Evolutionary conservation across 164 flowering plant species (phyloP).

Genomic region (Magnolia sinica): DNA sequence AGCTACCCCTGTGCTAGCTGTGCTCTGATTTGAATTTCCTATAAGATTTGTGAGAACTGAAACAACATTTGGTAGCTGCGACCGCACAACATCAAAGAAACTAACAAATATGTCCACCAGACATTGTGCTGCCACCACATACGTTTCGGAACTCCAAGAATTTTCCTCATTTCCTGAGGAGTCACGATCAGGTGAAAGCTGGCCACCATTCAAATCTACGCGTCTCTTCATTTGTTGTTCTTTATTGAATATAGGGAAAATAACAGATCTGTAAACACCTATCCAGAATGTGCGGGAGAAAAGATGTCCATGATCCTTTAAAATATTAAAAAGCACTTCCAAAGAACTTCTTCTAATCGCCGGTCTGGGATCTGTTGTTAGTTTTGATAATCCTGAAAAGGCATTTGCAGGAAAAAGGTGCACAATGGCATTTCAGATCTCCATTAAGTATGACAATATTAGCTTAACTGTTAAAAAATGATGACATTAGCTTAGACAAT

Average conservation of each 20-base stretch:
- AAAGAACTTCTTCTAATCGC: conserved; percentile 85
- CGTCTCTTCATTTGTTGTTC: conserved; percentile 28
- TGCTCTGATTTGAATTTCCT: conserved; percentile 54
- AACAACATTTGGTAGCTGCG: conserved; percentile 58
- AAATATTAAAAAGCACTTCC: conserved; percentile 93
- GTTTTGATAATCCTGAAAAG: conserved; percentile 80
- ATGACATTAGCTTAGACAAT: too few relatives aligned
- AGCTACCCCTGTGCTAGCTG: conserved; percentile 74
- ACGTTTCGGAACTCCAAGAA: conserved; percentile 79
- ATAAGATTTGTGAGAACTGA: conserved; percentile 61
- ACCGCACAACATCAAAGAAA: conserved; percentile 58
- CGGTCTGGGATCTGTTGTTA: conserved; percentile 86
- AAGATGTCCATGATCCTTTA: conserved; percentile 94
- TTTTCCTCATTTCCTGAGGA: conserved; percentile 39
- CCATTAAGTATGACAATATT: not conserved
- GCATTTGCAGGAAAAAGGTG: conserved; percentile 1
- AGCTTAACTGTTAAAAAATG: not conserved
- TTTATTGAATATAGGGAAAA: conserved; percentile 64
- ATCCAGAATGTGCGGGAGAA: conserved; percentile 78
- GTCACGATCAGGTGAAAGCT: conserved; percentile 22
- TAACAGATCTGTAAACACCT: conserved; percentile 52
- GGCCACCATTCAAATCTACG: conserved; percentile 25
- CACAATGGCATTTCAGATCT: not conserved
- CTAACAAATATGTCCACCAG: conserved; percentile 70
- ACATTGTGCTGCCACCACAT: conserved; percentile 65